A percentile compares a stretch with the other conserved stretches of the same genome.
Conservation (phyloP, 257 asterid species). For the Jaltomata sinuosa region DNA sequence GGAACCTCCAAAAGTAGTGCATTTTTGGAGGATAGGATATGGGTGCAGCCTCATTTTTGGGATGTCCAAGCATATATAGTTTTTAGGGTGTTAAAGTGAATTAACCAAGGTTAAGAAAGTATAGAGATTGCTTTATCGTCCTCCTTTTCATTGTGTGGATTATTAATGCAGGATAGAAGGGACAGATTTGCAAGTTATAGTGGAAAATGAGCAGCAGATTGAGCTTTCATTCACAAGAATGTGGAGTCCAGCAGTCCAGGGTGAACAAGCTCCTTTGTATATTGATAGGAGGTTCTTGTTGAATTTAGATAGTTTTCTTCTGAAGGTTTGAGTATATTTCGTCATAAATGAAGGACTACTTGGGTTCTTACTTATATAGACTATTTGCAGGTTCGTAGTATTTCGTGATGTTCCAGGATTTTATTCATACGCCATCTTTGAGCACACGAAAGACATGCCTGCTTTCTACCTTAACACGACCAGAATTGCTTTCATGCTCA, state of each 20-base stretch:
- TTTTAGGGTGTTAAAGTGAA: background rate
- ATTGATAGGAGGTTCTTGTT: constrained; percentile 52
- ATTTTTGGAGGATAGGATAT: background rate
- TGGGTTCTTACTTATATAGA: background rate
- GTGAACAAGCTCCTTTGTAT: constrained; percentile 57
- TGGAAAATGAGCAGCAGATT: constrained; percentile 41
- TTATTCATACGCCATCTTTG: constrained; percentile 30
- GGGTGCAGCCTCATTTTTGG: background rate
- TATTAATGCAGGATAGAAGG: constrained; percentile 25
- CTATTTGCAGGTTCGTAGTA: constrained; percentile 23
- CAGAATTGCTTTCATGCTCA: constrained; percentile 40
- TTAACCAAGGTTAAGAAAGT: background rate
- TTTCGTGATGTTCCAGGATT: constrained; percentile 28
- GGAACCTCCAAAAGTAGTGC: background rate
- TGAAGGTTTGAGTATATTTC: background rate
- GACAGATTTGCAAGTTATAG: constrained; percentile 26
- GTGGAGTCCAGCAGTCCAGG: constrained; percentile 57
- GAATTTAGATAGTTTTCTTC: background rate
- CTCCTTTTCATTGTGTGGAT: background rate
- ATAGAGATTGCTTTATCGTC: background rate
- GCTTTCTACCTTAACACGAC: constrained; percentile 34
- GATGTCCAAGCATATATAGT: background rate
- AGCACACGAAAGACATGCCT: constrained; percentile 24
- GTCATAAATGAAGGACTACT: background rate
- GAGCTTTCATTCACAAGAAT: constrained; percentile 46